Percentiles rank a stretch among this genome's conserved stretches.
Conservation (phyloP, 2,329 filamentous ascomycete species). For the Colletotrichum theobromicola region DNA sequence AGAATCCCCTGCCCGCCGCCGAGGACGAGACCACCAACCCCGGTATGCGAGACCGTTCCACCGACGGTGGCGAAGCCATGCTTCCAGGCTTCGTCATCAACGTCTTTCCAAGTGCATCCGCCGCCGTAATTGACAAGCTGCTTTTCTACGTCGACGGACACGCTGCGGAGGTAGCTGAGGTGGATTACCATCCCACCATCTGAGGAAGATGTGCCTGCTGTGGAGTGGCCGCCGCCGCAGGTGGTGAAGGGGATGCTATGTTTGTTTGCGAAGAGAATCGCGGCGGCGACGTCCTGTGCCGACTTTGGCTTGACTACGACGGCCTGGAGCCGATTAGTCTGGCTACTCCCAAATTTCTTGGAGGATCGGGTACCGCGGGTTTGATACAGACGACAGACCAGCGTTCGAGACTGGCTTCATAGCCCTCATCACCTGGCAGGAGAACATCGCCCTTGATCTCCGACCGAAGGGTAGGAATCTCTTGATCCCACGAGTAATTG, state of each 20-base stretch:
- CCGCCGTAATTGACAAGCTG: constrained; percentile 55
- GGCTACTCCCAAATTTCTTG: not conserved
- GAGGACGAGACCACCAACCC: constrained; percentile 62
- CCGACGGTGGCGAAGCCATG: constrained; percentile 63
- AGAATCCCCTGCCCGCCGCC: constrained; percentile 66
- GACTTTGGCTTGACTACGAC: constrained; percentile 48
- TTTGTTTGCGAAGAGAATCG: constrained; percentile 47
- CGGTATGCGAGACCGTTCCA: constrained; percentile 67
- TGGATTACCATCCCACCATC: constrained; percentile 62
- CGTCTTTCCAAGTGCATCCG: constrained; percentile 58
- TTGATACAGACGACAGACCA: constrained; percentile 43
- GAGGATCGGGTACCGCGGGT: constrained; percentile 27
- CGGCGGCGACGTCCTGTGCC: constrained; percentile 42
- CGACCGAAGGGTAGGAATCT: not conserved
- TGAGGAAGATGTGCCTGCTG: constrained; percentile 50
- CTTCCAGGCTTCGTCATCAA: constrained; percentile 55
- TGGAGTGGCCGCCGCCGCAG: constrained; percentile 61
- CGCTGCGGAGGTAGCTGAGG: constrained; percentile 53
- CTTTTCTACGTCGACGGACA: constrained; percentile 49
- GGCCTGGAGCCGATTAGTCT: constrained; percentile 35
- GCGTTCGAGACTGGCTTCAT: constrained; percentile 36
- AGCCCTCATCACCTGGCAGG: constrained; percentile 36
- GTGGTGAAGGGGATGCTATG: constrained; percentile 56
- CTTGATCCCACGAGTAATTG: not conserved
- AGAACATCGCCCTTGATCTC: constrained; percentile 31